Evolutionary conservation across 345 rosid genomes (phyloP).

Genomic region (Boechera stricta): DNA sequence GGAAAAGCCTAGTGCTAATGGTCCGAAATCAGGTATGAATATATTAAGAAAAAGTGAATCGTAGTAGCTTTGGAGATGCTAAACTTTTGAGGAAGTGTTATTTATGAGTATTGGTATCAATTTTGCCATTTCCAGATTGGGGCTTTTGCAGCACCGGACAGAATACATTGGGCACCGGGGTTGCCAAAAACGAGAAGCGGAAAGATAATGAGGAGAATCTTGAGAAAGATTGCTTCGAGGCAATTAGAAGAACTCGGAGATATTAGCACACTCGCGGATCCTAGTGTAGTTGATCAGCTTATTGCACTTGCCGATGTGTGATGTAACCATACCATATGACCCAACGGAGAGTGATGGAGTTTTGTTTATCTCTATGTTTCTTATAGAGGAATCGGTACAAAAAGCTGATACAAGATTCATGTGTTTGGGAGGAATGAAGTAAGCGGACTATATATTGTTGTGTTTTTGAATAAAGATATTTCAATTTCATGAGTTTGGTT

Average conservation of each 20-base stretch:
- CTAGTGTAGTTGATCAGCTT: constrained; percentile 78
- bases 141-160: constrained; percentile 96
- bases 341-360: constrained; percentile 9
- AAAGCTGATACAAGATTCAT: constrained; percentile 26
- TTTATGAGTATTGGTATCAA: not conserved
- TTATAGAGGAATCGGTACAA: constrained; percentile 1
- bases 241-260: constrained; percentile 91
- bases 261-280: constrained; percentile 94
- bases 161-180: constrained; percentile 93
- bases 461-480: constrained; percentile 9
- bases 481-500: constrained; percentile 2
- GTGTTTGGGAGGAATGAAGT: constrained; percentile 10
- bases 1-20: constrained; percentile 66
- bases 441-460: constrained; percentile 20
- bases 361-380: constrained; percentile 26
- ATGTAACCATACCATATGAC: constrained; percentile 16
- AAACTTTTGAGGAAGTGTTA: not conserved
- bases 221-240: constrained; percentile 89
- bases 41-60: not conserved
- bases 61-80: not conserved
- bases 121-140: constrained; percentile 64
- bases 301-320: constrained; percentile 69
- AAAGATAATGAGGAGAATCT: constrained; percentile 95
- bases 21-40: constrained; percentile 79
- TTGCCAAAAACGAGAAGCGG: constrained; percentile 99